Percentiles rank a stretch among this genome's conserved stretches.
phyloP scores from a whole-genome alignment of 768 basidiomycete species.

The Phallus indusiatus region DNA sequence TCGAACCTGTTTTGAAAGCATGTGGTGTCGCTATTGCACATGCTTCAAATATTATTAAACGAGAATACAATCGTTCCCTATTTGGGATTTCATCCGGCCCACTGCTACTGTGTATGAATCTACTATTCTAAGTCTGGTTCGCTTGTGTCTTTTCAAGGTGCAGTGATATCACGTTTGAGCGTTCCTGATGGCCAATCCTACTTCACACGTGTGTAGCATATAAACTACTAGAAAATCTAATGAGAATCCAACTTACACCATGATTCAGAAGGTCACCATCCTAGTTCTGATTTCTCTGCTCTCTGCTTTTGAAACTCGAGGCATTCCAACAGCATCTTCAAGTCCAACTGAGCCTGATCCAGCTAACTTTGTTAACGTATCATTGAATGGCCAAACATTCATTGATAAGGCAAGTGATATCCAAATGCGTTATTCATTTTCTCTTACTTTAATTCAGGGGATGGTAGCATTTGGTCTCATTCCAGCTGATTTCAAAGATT shows the following conservation, averaged over 20 bases:
- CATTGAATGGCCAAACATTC: conserved; percentile 30
- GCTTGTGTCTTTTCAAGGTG: too few relatives aligned
- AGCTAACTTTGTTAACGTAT: conserved; percentile 15
- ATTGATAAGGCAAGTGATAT: conserved; percentile 28
- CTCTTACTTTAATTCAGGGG: conserved; percentile 26
- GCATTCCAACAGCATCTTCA: neutral
- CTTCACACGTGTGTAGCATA: too few relatives aligned
- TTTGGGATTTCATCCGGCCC: too few relatives aligned
- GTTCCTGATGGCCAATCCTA: too few relatives aligned
- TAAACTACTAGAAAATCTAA: too few relatives aligned
- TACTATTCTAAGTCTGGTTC: too few relatives aligned
- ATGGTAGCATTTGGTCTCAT: conserved; percentile 55
- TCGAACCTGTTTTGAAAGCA: too few relatives aligned
- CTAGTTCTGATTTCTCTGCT: neutral
- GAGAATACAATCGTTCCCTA: too few relatives aligned
- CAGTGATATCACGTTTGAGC: too few relatives aligned
- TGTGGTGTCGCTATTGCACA: too few relatives aligned
- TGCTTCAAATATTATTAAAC: too few relatives aligned
- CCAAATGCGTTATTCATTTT: neutral
- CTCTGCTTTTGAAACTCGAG: neutral
- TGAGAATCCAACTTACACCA: neutral
- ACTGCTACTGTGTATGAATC: too few relatives aligned
- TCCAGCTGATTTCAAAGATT: conserved; percentile 45
- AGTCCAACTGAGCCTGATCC: conserved; percentile 6
- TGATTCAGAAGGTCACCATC: neutral